Percentiles rank a stretch among this genome's conserved stretches.
Evolutionary conservation across 148 eudicot species (phyloP).

Genomic region (Camellia japonica): DNA sequence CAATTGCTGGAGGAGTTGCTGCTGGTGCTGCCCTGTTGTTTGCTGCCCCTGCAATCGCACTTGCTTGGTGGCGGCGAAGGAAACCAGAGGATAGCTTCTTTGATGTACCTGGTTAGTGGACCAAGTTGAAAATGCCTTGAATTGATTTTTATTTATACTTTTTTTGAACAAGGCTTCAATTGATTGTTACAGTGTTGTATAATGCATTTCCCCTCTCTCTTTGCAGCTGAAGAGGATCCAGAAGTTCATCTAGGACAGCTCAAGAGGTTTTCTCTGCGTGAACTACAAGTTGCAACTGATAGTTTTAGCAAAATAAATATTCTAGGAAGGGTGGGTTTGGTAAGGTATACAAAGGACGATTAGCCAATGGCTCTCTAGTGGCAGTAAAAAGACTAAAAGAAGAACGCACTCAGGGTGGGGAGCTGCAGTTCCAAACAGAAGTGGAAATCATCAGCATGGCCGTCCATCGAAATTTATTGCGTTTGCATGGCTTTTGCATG

Average conservation of each 20-base stretch:
- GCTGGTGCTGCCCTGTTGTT: constrained; percentile 80
- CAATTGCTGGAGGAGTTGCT: constrained; percentile 85
- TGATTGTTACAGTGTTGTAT: not conserved
- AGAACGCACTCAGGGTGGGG: constrained; percentile 79
- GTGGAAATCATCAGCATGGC: constrained; percentile 91
- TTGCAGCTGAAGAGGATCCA: constrained; percentile 89
- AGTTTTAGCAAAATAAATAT: constrained; percentile 64
- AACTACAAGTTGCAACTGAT: constrained; percentile 78
- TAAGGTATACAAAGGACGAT: constrained; percentile 84
- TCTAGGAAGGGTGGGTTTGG: constrained; percentile 88
- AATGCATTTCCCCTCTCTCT: not conserved
- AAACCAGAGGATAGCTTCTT: constrained; percentile 73
- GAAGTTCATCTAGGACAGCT: constrained; percentile 84
- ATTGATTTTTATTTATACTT: no score
- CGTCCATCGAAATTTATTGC: constrained; percentile 77
- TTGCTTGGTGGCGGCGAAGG: constrained; percentile 68
- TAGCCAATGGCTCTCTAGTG: constrained; percentile 75
- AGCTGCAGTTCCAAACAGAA: constrained; percentile 82
- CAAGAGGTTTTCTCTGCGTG: constrained; percentile 75
- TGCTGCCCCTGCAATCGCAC: constrained; percentile 73
- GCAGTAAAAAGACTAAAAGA: constrained; percentile 73
- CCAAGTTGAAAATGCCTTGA: not conserved
- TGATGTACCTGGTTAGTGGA: constrained; percentile 79
- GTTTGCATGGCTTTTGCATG: constrained; percentile 85
- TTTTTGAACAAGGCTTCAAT: no score